Base-by-base conservation (phyloP, 257 asterid genomes). In the Verbascum thapsus region DNA sequence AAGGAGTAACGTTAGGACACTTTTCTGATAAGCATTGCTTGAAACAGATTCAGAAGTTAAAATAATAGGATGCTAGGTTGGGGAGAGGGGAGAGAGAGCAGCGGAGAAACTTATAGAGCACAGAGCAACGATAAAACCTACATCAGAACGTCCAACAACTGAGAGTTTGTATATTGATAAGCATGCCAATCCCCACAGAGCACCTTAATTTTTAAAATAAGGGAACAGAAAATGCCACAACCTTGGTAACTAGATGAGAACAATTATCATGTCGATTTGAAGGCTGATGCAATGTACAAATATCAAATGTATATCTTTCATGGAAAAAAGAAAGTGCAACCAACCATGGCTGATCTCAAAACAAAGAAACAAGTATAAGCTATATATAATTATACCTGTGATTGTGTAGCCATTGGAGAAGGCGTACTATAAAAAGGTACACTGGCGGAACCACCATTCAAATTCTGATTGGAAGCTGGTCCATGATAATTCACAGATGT, bases 371-470 rank as follows among this genome's bases (percentile, higher is more conserved):
- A 78, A 51, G 76, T 69, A 72, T 69, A 76, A 61, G 55, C 41
- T 17, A 44, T 43, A 53, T 48, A 67, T 58, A 51, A 72, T 45
- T 57, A 61, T 76, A 92, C 98, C 96, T 88, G 96, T 67, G 86
- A 69, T 16, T 83, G 89, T 38, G 83, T 10, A 50, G 87, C 80
- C 83, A 90, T 77, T 34, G 97, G 97, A 35, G 98, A 91, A 65
- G 99, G 99, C 51, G 99, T 94, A 73, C 55, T 83, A 67, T 84
- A 90, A 74, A 83, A 88, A 51, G 95, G 81, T 62, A 80, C 58
- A 66, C 76, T 56, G 69, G 86, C 69, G 41, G 86, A 60, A 67
- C 69, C 83, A 63, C 87, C 83, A 80, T 80, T 79, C 32, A 74
- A 26, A 71, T 74, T 74, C 75, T 83, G 97, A 67, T 9, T 75